A percentile compares a stretch with the other conserved stretches of the same genome.
These are phyloP conservation scores for Dothistroma pini DNA, from an alignment of 2,329 filamentous ascomycete species.

Conservation along the genomic window DNA sequence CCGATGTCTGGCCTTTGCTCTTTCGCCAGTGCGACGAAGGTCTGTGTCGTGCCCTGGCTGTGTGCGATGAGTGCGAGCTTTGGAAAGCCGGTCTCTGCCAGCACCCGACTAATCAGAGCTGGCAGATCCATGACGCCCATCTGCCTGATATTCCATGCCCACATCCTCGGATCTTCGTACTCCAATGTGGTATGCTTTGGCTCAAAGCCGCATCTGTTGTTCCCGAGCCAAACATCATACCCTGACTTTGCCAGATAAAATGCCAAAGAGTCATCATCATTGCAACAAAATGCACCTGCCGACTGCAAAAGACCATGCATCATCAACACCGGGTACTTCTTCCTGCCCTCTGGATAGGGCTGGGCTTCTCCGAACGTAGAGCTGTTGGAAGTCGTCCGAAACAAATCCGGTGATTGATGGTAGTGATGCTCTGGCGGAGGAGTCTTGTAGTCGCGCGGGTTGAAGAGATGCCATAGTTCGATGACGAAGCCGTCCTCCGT, in stretches of 20 bases:
- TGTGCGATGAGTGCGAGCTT: constrained; percentile 83
- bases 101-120: constrained; percentile 73
- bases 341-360: constrained; percentile 36
- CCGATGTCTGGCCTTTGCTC: constrained; percentile 84
- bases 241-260: constrained; percentile 91
- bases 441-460: constrained; percentile 66
- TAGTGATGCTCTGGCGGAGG: constrained; percentile 49
- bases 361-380: constrained; percentile 34
- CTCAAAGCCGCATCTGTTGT: constrained; percentile 82
- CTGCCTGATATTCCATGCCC: constrained; percentile 93
- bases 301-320: constrained; percentile 88
- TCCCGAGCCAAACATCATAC: constrained; percentile 93
- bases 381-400: constrained; percentile 37
- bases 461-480: constrained; percentile 82
- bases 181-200: constrained; percentile 70
- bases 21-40: constrained; percentile 82
- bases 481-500: constrained; percentile 94
- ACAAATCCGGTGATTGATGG: constrained; percentile 60
- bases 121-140: constrained; percentile 89
- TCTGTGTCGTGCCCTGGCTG: constrained; percentile 87
- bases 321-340: constrained; percentile 77
- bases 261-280: constrained; percentile 83
- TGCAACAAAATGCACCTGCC: constrained; percentile 81
- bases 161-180: constrained; percentile 81
- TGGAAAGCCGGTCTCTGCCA: constrained; percentile 75